A percentile compares a stretch with the other conserved stretches of the same genome.
phyloP scores from a whole-genome alignment of 352 stramenopile species.

The Phytopythium montanum region DNA sequence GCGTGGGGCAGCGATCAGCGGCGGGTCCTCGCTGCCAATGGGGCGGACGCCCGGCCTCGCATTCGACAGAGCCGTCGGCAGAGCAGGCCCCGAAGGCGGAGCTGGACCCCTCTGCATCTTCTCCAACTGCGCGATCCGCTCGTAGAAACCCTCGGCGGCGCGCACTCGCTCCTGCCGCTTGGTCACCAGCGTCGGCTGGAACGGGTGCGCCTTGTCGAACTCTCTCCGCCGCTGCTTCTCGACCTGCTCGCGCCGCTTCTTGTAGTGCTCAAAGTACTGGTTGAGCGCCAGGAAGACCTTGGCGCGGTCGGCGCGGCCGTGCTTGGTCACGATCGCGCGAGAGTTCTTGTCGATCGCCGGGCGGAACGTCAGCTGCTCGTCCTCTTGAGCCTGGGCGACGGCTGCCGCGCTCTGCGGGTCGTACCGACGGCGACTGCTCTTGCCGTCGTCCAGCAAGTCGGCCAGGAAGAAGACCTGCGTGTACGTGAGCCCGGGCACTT shows the following conservation, averaged over 20 bases:
- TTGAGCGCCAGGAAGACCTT: conserved; percentile 71
- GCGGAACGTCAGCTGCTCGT: conserved; percentile 58
- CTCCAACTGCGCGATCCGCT: conserved; percentile 34
- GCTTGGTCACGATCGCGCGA: conserved; percentile 48
- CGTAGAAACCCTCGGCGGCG: conserved; percentile 43
- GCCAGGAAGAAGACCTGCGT: conserved; percentile 71
- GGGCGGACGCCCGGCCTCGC: conserved; percentile 58
- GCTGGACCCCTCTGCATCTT: conserved; percentile 5
- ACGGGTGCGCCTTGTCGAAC: conserved; percentile 55
- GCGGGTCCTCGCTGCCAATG: conserved; percentile 30
- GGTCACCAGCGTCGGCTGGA: conserved; percentile 51
- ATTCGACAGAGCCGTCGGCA: conserved; percentile 50
- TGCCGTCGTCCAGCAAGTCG: conserved; percentile 41
- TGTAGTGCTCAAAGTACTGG: conserved; percentile 74
- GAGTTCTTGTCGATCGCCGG: conserved; percentile 75
- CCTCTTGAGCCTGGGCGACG: conserved; percentile 15
- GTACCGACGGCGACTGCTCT: conserved; percentile 21
- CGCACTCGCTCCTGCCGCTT: conserved; percentile 40
- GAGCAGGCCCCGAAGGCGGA: conserved; percentile 7
- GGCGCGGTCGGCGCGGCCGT: conserved; percentile 45
- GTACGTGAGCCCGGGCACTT: conserved; percentile 63
- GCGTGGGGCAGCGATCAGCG: conserved; percentile 4
- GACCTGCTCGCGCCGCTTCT: conserved; percentile 44
- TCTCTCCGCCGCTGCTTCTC: conserved; percentile 54
- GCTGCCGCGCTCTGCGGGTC: conserved; percentile 14